These are phyloP conservation scores for Pseudofabraea citricarpa DNA, from an alignment of 2,329 filamentous ascomycete species.

Conservation along the genomic window DNA sequence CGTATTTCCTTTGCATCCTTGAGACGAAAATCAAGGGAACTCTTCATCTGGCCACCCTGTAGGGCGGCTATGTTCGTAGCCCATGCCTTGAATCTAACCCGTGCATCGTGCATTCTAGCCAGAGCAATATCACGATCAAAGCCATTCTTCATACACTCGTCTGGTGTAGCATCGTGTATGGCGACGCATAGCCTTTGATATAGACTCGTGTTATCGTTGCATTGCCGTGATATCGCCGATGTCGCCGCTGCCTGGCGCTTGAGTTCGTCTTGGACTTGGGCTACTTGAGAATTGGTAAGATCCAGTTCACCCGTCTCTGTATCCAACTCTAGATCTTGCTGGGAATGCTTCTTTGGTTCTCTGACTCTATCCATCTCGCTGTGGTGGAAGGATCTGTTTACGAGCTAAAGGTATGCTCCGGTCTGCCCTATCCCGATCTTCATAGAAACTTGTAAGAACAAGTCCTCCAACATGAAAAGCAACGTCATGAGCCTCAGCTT, in stretches of 20 bases:
- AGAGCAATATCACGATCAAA: constrained; percentile 11
- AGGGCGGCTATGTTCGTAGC: constrained; percentile 19
- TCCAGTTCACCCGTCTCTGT: background rate
- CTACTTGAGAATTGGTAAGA: background rate
- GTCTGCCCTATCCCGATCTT: too few species aligned
- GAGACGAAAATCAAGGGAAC: constrained; percentile 19
- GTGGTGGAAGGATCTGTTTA: too few species aligned
- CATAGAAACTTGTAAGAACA: too few species aligned
- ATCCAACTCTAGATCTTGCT: background rate
- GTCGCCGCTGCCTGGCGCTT: background rate
- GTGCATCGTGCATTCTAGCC: constrained; percentile 8
- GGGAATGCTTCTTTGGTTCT: background rate
- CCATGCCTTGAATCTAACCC: constrained; percentile 18
- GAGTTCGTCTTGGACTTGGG: background rate
- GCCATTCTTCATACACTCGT: background rate
- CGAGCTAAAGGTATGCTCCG: too few species aligned
- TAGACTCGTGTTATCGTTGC: background rate
- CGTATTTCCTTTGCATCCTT: constrained; percentile 16
- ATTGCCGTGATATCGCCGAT: background rate
- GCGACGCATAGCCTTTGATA: background rate
- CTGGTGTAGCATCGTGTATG: background rate
- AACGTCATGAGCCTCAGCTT: too few species aligned
- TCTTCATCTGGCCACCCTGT: constrained; percentile 7
- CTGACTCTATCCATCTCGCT: too few species aligned
- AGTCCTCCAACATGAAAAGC: too few species aligned